Conservation (phyloP, 805 yeast species). For the Monosporozyma solicola region DNA sequence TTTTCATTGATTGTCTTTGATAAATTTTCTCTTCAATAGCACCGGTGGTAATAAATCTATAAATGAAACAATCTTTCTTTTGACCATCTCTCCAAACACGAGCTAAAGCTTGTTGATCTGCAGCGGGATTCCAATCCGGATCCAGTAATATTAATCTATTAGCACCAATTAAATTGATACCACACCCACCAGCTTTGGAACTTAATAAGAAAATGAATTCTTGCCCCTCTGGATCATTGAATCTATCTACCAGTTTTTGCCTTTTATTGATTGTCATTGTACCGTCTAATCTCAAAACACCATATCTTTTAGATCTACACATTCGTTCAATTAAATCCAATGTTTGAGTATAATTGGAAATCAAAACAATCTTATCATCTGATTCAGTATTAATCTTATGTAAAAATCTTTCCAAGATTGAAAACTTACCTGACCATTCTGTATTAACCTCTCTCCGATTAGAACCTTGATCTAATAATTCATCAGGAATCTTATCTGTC, state of each 20-base stretch:
- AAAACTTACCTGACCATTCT: conserved; percentile 78
- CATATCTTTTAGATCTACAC: conserved; percentile 71
- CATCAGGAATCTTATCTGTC: conserved; percentile 51
- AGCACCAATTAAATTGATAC: conserved; percentile 94
- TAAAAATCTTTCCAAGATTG: conserved; percentile 76
- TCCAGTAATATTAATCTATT: conserved; percentile 81
- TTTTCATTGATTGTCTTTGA: conserved; percentile 91
- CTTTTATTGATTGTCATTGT: conserved; percentile 87
- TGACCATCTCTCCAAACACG: conserved; percentile 99
- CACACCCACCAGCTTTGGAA: conserved; percentile 98
- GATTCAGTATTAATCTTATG: conserved; percentile 69
- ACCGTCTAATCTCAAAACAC: conserved; percentile 79
- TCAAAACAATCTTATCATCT: conserved; percentile 88
- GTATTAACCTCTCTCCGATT: conserved; percentile 56
- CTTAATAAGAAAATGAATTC: conserved; percentile 85
- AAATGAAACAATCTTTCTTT: conserved; percentile 91
- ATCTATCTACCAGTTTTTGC: conserved; percentile 82
- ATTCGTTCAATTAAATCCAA: conserved; percentile 80
- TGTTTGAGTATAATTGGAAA: conserved; percentile 92
- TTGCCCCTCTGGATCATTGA: conserved; percentile 78
- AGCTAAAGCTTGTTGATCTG: conserved; percentile 96
- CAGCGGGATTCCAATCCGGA: conserved; percentile 97
- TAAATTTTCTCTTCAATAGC: conserved; percentile 93
- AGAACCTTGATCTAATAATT: conserved; percentile 44
- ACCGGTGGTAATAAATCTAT: conserved; percentile 89